These are phyloP conservation scores for Smittium mucronatum DNA, from an alignment of 371 early-diverging fungal genomes.

Conservation along the genomic window DNA sequence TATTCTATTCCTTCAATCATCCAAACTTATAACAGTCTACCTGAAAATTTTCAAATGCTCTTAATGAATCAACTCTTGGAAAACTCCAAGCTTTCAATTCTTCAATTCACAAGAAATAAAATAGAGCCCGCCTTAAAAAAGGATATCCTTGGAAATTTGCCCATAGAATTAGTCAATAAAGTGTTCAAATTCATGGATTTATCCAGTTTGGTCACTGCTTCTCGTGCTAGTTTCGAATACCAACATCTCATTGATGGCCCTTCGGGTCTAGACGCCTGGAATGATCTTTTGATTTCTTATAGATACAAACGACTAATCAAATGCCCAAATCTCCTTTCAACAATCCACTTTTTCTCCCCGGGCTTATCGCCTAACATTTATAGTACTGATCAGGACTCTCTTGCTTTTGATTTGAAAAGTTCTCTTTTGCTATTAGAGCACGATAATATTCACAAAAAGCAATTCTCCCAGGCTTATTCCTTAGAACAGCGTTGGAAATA, in stretches of 20 bases:
- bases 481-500: slow-evolving; percentile 70
- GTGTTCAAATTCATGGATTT: slow-evolving; percentile 69
- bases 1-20: slow-evolving; percentile 10
- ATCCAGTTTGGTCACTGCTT: slow-evolving; percentile 56
- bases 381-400: too few species aligned
- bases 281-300: slow-evolving; percentile 34
- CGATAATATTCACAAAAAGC: slow-evolving; percentile 54
- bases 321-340: neutral
- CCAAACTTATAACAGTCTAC: slow-evolving; percentile 44
- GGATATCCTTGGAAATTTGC: slow-evolving; percentile 74
- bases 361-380: neutral
- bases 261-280: slow-evolving; percentile 47
- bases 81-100: slow-evolving; percentile 49
- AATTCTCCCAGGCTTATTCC: slow-evolving; percentile 56
- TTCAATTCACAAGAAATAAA: slow-evolving; percentile 64
- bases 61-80: slow-evolving; percentile 59
- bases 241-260: slow-evolving; percentile 56
- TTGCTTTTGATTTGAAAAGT: neutral
- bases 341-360: neutral
- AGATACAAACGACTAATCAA: neutral
- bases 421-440: neutral
- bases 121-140: slow-evolving; percentile 66
- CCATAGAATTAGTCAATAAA: slow-evolving; percentile 56
- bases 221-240: slow-evolving; percentile 64
- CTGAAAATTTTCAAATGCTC: slow-evolving; percentile 51